Base-by-base conservation (phyloP, 1,139 yeast species). In the Kluyveromyces sp. region DNA sequence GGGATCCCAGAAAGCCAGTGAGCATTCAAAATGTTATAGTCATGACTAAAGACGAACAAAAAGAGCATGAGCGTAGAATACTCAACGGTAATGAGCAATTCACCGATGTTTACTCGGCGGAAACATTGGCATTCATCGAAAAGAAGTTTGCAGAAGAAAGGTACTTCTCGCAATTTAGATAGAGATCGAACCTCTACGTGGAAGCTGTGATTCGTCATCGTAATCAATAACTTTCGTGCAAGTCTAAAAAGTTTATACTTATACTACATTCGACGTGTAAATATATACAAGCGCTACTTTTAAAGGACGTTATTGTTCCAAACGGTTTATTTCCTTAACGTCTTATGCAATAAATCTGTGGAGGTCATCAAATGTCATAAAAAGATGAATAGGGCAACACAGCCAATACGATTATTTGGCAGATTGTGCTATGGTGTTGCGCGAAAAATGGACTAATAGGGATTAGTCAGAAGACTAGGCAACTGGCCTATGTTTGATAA, bases 31-130 rank as follows among this genome's bases (percentile, higher is more conserved):
- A 92, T 60, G 78, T 87, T 39, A 94, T 92, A 12, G 72, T 92
- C 2, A 71, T 92, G 79, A 88, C 96, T 11, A 84, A 83, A 58
- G 94, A 87, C 40, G 97, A 92, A 63, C 95, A 83, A 58, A 76
- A 72, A 50, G 62, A 54, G 7, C 98, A 92, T 59, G 98, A 92
- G 62, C 73, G 73, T 39, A 71, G 78, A 54, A 80, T 88, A 2
- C 67, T 89, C 49, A 71, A 68, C 39, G 94, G 89, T 8, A 80
- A 78, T 12, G 81, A 80, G 58, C 55, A 53, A 8, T 56, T 84
- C 11, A 74, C 69, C 43, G 81, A 77, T 33, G 87, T 88, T 4
- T 89, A 89, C 58, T 58, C 80, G 1, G 56, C 63, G 16, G 80
- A 80, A 33, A 81, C 80, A 4, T 52, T 87, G 32, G 76, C 74